Evolutionary conservation across 371 early-diverging fungal genomes (phyloP).

Genomic region (Mortierella sp.): DNA sequence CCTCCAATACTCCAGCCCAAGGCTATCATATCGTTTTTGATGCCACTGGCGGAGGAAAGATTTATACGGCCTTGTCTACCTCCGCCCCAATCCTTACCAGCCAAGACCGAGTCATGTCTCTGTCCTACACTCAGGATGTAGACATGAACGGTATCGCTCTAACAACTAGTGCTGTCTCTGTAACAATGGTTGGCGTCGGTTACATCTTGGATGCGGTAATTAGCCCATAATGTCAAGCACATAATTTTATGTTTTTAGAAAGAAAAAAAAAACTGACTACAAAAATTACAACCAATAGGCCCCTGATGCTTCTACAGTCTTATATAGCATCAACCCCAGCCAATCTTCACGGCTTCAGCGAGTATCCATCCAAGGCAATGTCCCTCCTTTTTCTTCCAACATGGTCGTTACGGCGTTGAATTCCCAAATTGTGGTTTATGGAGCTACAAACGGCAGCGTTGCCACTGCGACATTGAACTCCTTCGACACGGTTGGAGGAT

Average conservation of each 20-base stretch:
- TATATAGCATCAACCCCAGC: conserved; percentile 36
- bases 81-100: background rate
- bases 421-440: conserved; percentile 28
- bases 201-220: conserved; percentile 47
- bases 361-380: conserved; percentile 27
- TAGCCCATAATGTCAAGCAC: conserved; percentile 23
- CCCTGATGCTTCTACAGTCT: conserved; percentile 28
- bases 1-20: conserved; percentile 32
- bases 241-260: background rate
- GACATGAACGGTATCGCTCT: conserved; percentile 41
- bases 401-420: conserved; percentile 23
- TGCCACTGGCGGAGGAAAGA: conserved; percentile 2
- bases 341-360: conserved; percentile 16
- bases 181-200: conserved; percentile 32
- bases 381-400: conserved; percentile 30
- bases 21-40: conserved; percentile 49
- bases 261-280: no score
- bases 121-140: conserved; percentile 23
- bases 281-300: conserved; percentile 6
- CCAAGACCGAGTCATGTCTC: conserved; percentile 14
- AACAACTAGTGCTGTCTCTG: conserved; percentile 26
- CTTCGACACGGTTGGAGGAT: conserved; percentile 22
- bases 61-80: conserved; percentile 15
- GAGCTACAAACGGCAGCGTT: conserved; percentile 13
- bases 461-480: conserved; percentile 28